A percentile compares a stretch with the other conserved stretches of the same genome.
Evolutionary conservation across 1,139 yeast species (phyloP).

Genomic region (Suhomyces yuchorum): DNA sequence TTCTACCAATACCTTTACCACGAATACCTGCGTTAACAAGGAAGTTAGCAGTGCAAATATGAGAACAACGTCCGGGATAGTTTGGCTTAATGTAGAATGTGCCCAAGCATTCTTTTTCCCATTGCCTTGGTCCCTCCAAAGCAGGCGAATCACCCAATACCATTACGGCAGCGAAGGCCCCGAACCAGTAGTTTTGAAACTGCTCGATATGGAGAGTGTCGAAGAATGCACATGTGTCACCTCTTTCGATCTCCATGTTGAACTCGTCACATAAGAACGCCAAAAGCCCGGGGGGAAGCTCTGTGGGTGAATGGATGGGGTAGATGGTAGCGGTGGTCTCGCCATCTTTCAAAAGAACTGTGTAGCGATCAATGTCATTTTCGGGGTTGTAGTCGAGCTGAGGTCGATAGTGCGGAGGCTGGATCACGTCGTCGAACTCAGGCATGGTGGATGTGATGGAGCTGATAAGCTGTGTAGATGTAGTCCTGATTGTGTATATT

Average conservation of each 20-base stretch:
- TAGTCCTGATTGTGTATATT: conserved; percentile 25
- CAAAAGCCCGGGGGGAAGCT: conserved; percentile 74
- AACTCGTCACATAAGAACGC: conserved; percentile 88
- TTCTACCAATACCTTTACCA: conserved; percentile 89
- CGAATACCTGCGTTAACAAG: conserved; percentile 90
- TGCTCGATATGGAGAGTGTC: conserved; percentile 73
- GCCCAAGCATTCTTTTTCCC: conserved; percentile 92
- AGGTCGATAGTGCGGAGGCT: conserved; percentile 39
- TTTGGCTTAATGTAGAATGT: conserved; percentile 82
- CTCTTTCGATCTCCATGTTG: conserved; percentile 88
- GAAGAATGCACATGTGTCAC: conserved; percentile 84
- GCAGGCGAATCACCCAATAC: conserved; percentile 71
- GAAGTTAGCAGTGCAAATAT: conserved; percentile 88
- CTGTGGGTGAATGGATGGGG: conserved; percentile 68
- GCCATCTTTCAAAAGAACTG: conserved; percentile 81
- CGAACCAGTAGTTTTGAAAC: conserved; percentile 85
- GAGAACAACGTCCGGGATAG: conserved; percentile 90
- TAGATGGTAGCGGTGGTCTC: conserved; percentile 91
- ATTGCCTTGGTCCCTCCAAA: conserved; percentile 62
- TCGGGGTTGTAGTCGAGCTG: conserved; percentile 39
- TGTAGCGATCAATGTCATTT: conserved; percentile 44
- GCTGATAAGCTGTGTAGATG: conserved; percentile 16
- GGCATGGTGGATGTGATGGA: conserved; percentile 26
- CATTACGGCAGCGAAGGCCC: conserved; percentile 84
- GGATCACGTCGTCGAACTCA: conserved; percentile 40